phyloP scores from a whole-genome alignment of 306 rosid species.

The Lathyrus sativus region DNA sequence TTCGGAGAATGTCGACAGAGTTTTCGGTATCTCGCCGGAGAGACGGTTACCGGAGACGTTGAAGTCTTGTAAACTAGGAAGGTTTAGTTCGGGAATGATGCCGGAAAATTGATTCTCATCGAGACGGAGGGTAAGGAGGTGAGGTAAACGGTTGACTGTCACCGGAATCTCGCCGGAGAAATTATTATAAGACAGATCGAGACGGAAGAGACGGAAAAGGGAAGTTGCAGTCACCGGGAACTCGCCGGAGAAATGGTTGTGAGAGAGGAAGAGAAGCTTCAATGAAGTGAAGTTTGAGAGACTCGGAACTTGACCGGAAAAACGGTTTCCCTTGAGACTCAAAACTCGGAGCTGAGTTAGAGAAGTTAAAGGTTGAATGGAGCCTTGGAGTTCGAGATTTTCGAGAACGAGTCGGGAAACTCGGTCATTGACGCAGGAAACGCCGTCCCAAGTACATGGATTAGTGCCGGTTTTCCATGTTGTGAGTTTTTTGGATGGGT shows the following conservation, averaged over 20 bases:
- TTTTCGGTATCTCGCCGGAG: slow-evolving; percentile 73
- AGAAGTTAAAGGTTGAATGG: slow-evolving; percentile 52
- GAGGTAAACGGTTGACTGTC: slow-evolving; percentile 56
- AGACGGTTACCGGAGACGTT: slow-evolving; percentile 70
- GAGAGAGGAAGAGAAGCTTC: slow-evolving; percentile 72
- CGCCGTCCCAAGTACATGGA: slow-evolving; percentile 70
- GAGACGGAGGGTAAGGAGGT: slow-evolving; percentile 79
- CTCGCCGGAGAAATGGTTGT: slow-evolving; percentile 65
- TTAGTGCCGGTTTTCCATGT: slow-evolving; percentile 62
- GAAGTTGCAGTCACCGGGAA: slow-evolving; percentile 58
- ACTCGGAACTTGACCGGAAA: slow-evolving; percentile 63
- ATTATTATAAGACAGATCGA: slow-evolving; percentile 84
- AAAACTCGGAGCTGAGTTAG: slow-evolving; percentile 79
- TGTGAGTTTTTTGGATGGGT: slow-evolving; percentile 54
- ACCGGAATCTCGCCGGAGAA: slow-evolving; percentile 69
- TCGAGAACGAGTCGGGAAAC: slow-evolving; percentile 85
- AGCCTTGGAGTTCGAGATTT: slow-evolving; percentile 63
- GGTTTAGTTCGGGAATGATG: slow-evolving; percentile 49
- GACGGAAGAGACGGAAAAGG: slow-evolving; percentile 68
- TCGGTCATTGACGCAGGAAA: slow-evolving; percentile 60
- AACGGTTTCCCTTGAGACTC: slow-evolving; percentile 78
- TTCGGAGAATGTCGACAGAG: slow-evolving; percentile 56
- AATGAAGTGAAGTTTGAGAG: slow-evolving; percentile 69
- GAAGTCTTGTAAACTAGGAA: slow-evolving; percentile 67
- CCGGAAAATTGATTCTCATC: slow-evolving; percentile 69